Conservation (phyloP, 306 rosid genomes). For the Dryas octopetala region DNA sequence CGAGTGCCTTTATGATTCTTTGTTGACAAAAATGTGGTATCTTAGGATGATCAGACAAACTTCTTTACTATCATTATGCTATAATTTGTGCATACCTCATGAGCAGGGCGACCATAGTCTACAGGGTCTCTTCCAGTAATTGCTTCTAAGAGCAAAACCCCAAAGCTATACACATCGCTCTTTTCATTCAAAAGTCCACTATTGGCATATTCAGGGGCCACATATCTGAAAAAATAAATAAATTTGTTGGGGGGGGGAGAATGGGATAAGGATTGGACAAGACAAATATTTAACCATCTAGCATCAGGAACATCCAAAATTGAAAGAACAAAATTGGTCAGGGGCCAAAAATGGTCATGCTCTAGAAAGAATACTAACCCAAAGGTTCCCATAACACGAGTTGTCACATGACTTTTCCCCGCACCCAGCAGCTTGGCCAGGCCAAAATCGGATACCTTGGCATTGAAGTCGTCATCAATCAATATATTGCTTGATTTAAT, state of each 20-base stretch:
- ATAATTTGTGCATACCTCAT: slow-evolving; percentile 55
- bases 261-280: not conserved
- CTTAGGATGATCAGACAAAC: not conserved
- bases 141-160: slow-evolving; percentile 80
- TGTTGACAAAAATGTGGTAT: not conserved
- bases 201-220: slow-evolving; percentile 94
- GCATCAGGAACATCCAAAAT: not conserved
- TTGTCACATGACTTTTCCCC: slow-evolving; percentile 86
- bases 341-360: slow-evolving; percentile 6
- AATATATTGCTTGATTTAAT: slow-evolving; percentile 91
- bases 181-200: slow-evolving; percentile 88
- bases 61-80: not conserved
- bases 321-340: slow-evolving; percentile 12
- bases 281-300: not conserved
- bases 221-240: slow-evolving; percentile 50
- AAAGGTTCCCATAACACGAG: slow-evolving; percentile 97
- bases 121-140: slow-evolving; percentile 95
- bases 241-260: not conserved
- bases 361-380: slow-evolving; percentile 56
- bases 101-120: slow-evolving; percentile 76
- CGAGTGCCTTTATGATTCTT: not conserved
- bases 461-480: slow-evolving; percentile 84
- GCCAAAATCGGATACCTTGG: slow-evolving; percentile 96
- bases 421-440: slow-evolving; percentile 91
- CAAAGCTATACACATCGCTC: slow-evolving; percentile 93